These are phyloP conservation scores for Paramecium bursaria DNA, from an alignment of 73 alveolate species.

Conservation along the genomic window DNA sequence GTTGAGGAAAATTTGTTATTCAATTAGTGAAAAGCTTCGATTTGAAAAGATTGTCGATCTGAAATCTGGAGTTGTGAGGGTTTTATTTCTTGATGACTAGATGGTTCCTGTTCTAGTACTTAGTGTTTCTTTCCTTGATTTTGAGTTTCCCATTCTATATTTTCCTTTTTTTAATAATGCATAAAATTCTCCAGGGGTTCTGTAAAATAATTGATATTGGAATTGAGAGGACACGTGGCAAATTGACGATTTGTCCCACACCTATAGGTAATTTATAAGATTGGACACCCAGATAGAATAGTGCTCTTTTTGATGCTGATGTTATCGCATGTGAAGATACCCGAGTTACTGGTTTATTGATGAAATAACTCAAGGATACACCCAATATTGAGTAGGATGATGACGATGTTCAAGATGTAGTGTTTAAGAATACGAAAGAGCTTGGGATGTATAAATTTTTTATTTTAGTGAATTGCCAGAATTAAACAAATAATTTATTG, in stretches of 20 bases:
- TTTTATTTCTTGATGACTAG: too few relatives aligned
- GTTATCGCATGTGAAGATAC: constrained; percentile 95
- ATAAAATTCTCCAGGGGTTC: too few relatives aligned
- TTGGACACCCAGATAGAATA: constrained; percentile 76
- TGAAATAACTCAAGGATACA: constrained; percentile 72
- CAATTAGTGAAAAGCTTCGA: too few relatives aligned
- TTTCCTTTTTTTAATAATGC: too few relatives aligned
- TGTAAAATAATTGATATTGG: constrained; percentile 63
- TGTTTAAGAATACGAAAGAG: constrained; percentile 26
- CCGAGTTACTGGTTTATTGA: constrained; percentile 82
- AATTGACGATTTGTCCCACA: constrained; percentile 81
- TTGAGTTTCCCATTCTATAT: too few relatives aligned
- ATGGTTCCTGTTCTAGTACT: too few relatives aligned
- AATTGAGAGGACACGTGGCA: constrained; percentile 49
- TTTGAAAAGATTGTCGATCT: too few relatives aligned
- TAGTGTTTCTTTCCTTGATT: too few relatives aligned
- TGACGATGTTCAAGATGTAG: constrained; percentile 55
- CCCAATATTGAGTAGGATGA: constrained; percentile 57
- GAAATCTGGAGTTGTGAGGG: too few relatives aligned
- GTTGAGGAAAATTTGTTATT: too few relatives aligned
- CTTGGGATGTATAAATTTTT: background rate
- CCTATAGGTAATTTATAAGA: constrained; percentile 92
- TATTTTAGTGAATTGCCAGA: constrained; percentile 47
- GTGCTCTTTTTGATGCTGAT: constrained; percentile 80
- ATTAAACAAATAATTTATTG: constrained; percentile 33